Base-by-base conservation (phyloP, 2,329 filamentous ascomycete genomes). In the Herpomyces periplanetae region DNA sequence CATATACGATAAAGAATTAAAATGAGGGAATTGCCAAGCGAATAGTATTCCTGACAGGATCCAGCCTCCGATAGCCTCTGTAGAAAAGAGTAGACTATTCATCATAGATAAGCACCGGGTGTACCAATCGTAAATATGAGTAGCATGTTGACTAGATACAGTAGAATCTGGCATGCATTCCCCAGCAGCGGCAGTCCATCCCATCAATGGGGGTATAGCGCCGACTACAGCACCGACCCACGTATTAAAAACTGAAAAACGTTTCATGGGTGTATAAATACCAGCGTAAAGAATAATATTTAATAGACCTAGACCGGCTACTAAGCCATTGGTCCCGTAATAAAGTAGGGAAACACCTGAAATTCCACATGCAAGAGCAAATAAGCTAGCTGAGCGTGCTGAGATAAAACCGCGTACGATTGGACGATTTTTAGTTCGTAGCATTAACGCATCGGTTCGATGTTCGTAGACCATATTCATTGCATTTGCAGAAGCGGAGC, bases 401-500 rank as follows among this genome's bases (percentile, higher is more conserved):
- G 56, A 59, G 15, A 96, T 45, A 2, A 96, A 51, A 4, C 57
- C 56, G 18, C 80, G 54, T 3, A 88, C 80, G 1, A 96, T 46
- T 0, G 80, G 80, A 3, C 80, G 45, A 29, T 88, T 88, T 11
- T 68, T 53, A 2, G 80, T 96, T n/a, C 80, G 57, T 13, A 53
- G 59, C 80, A 96, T 96, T 31, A 64, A 57, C 17, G 71, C 68
- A 37, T 96, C 80, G 33, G 73, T 73, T 23, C 59, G 49, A 5
- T 60, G 65, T 39, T 96, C 80, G 39, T 88, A 71, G 23, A 88
- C 56, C 80, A 96, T 96, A 39, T 96, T 96, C 27, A 91, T 47
- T 2, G 80, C 56, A 35, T 96, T 96, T 16, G 80, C 80, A 23
- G 64, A 68, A 16, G 73, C 69, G n/a, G 57, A 65, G 36, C 68